phyloP scores from a whole-genome alignment of 108 stramenopile species.

The Licmophora abbreviata region DNA sequence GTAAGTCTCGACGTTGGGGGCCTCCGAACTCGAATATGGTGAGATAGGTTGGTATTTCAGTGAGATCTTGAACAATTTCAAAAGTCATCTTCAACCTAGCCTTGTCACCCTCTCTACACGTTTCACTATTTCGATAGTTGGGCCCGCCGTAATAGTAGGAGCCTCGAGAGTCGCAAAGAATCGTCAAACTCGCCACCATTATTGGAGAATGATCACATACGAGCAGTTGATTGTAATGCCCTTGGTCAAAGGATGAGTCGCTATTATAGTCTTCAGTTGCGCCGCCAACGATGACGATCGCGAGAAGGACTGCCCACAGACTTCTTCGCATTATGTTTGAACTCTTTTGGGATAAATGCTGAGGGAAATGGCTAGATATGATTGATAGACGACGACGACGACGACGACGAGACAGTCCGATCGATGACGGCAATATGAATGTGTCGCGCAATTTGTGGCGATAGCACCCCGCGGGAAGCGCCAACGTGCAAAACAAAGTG shows the following conservation, averaged over 20 bases:
- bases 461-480: no score
- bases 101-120: constrained; percentile 38
- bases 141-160: constrained; percentile 50
- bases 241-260: no score
- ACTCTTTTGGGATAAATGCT: neutral
- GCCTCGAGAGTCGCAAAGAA: constrained; percentile 45
- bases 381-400: neutral
- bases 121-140: constrained; percentile 36
- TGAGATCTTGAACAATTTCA: constrained; percentile 20
- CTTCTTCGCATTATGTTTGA: neutral
- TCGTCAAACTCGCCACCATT: constrained; percentile 21
- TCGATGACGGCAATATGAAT: no score
- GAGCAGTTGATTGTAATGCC: constrained; percentile 11
- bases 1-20: neutral
- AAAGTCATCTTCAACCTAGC: constrained; percentile 23
- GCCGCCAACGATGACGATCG: neutral
- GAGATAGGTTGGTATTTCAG: constrained; percentile 14
- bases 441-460: no score
- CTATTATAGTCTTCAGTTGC: no score
- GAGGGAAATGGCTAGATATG: neutral
- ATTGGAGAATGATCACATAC: constrained; percentile 37
- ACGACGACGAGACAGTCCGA: neutral
- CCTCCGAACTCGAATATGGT: constrained; percentile 16
- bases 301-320: neutral
- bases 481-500: no score